These are phyloP conservation scores for Lanmaoa rubissima DNA, from an alignment of 768 basidiomycete species.

Conservation along the genomic window DNA sequence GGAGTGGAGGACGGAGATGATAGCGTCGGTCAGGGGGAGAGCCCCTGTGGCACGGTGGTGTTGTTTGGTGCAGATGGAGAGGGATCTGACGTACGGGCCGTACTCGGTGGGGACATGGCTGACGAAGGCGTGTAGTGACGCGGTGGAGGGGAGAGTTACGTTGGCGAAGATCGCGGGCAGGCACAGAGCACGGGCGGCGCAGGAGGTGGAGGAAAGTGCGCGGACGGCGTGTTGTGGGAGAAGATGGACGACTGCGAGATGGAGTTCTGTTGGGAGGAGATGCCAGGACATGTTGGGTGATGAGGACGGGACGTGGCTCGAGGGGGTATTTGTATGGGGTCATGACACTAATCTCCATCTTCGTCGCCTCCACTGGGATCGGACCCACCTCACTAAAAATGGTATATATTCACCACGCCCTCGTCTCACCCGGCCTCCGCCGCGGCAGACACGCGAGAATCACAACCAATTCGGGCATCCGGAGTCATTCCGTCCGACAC, in stretches of 20 bases:
- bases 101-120: slow-evolving; percentile 56
- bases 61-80: slow-evolving; percentile 42
- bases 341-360: slow-evolving; percentile 14
- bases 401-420: neutral
- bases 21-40: slow-evolving; percentile 41
- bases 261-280: slow-evolving; percentile 64
- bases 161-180: slow-evolving; percentile 59
- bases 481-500: slow-evolving; percentile 28
- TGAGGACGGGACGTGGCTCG: too few species aligned
- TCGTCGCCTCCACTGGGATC: slow-evolving; percentile 6
- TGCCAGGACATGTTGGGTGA: slow-evolving; percentile 41
- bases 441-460: slow-evolving; percentile 15
- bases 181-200: slow-evolving; percentile 50
- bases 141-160: slow-evolving; percentile 46
- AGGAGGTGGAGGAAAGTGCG: slow-evolving; percentile 48
- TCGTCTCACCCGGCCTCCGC: neutral
- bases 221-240: slow-evolving; percentile 46
- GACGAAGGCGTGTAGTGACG: slow-evolving; percentile 51
- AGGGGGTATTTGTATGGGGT: neutral
- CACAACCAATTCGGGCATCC: slow-evolving; percentile 9
- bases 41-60: slow-evolving; percentile 33
- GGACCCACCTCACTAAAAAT: too few species aligned
- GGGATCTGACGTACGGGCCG: slow-evolving; percentile 47
- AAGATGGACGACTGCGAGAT: slow-evolving; percentile 51
- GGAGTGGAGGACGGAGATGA: slow-evolving; percentile 50